phyloP scores from a whole-genome alignment of 371 early-diverging fungal genomes.

The Syncephalis fuscata region DNA sequence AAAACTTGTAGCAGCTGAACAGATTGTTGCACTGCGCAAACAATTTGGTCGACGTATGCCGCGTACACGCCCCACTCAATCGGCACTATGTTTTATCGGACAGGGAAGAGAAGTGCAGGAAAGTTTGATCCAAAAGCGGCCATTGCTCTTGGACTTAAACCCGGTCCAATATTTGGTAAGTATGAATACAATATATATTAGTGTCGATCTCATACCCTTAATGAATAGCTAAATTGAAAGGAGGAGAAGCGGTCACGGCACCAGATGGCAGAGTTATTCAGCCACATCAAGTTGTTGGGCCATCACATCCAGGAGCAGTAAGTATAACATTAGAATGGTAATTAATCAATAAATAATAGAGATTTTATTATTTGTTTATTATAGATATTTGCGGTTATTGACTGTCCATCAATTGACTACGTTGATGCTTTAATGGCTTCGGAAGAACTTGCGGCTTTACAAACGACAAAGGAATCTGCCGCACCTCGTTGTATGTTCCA shows the following conservation, averaged over 20 bases:
- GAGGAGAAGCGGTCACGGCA: constrained; percentile 45
- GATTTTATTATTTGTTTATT: no score
- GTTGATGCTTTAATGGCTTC: constrained; percentile 31
- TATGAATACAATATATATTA: background rate
- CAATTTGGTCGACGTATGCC: constrained; percentile 17
- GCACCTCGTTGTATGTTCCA: constrained; percentile 39
- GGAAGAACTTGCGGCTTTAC: constrained; percentile 22
- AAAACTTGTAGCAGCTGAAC: background rate
- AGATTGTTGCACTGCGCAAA: background rate
- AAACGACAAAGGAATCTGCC: constrained; percentile 4
- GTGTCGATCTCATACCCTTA: background rate
- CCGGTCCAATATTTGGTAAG: constrained; percentile 50
- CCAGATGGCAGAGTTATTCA: constrained; percentile 52
- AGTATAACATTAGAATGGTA: background rate
- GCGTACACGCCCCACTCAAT: constrained; percentile 17
- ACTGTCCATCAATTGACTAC: constrained; percentile 55
- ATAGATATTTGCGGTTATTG: constrained; percentile 63
- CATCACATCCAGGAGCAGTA: constrained; percentile 33
- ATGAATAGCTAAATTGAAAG: constrained; percentile 28
- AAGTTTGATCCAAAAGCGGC: constrained; percentile 71
- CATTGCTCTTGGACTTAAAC: constrained; percentile 47
- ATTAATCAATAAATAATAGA: background rate
- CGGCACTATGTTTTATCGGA: constrained; percentile 53
- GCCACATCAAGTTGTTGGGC: constrained; percentile 51
- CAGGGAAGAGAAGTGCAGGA: constrained; percentile 58